Base-by-base conservation (phyloP, 2,329 filamentous ascomycete species). In the Diaporthe longicolla region DNA sequence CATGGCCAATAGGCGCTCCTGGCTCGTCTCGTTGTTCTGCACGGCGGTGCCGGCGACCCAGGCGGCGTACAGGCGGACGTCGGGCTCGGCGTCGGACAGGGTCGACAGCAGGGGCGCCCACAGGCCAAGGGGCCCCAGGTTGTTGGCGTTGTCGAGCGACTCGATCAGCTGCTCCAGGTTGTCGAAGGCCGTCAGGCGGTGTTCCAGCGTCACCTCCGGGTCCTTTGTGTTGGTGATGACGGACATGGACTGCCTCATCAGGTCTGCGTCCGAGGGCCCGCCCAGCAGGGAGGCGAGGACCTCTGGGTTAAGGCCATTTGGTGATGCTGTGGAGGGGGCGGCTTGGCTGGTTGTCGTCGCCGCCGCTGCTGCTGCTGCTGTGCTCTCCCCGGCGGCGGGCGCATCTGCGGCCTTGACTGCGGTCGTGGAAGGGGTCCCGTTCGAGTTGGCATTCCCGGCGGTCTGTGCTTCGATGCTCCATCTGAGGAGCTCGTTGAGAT, bases 1-100 rank as follows among this genome's bases (percentile, higher is more conserved):
- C 76, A 88, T 83, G 48, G 87, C 87, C 35, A 90, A 77, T 71
- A 91, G 82, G 69, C 90, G 90, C 85, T 97, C 94, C 85, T 99
- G 97, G 68, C 91, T 92, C 81, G 93, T 93, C 78, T 90, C 89
- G 83, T 99, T 98, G 86, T 99, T 99, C 88, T 98, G 95, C 74
- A 99, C 97, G 13, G 97, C 96, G 8, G 95, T 98, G 68, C 94
- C 95, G 74, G 97, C 87, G 85, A 95, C 98, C 94, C 95, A 98
- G n/a, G 95, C 95, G 3, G 96, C 95, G 90, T 95, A 95, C 79
- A 88, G 91, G 77, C 95, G 88, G 80, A 98, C 86, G 76, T 97
- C 93, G 8, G 87, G 81, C 80, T 97, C 93, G 15, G 89, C 87
- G 79, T 92, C 88, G 66, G 88, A 86, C 19, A 99, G 87, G 76